phyloP scores from a whole-genome alignment of 2,329 filamentous ascomycete species.

The Arthrobotrys conoides region DNA sequence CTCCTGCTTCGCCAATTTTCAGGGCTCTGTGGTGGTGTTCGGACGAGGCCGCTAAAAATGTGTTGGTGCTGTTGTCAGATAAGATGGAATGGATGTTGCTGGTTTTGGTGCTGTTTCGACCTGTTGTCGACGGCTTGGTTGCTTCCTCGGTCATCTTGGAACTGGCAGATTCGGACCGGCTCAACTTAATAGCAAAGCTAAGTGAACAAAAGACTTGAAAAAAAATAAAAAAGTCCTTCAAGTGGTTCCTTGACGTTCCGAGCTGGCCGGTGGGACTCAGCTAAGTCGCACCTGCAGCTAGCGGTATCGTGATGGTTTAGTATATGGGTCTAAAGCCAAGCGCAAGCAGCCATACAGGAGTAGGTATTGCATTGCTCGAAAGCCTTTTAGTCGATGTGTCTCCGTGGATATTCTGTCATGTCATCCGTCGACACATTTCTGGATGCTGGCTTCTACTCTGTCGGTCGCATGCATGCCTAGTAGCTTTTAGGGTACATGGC shows the following conservation, averaged over 20 bases:
- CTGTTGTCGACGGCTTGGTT: conserved; percentile 51
- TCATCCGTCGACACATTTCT: conserved; percentile 57
- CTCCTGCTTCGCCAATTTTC: conserved; percentile 48
- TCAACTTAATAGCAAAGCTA: conserved; percentile 55
- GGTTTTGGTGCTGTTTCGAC: conserved; percentile 53
- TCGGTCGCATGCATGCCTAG: conserved; percentile 60
- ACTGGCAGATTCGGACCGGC: conserved; percentile 43
- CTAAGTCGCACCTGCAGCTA: conserved; percentile 42
- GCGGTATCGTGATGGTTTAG: conserved; percentile 57
- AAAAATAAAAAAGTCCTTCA: conserved; percentile 4
- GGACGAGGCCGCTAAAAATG: conserved; percentile 41
- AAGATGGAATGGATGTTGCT: conserved; percentile 55
- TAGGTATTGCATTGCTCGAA: conserved; percentile 60
- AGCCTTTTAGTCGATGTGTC: conserved; percentile 41
- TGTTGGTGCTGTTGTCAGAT: conserved; percentile 58
- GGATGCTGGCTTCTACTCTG: conserved; percentile 43
- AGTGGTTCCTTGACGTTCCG: conserved; percentile 52
- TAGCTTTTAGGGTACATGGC: conserved; percentile 57
- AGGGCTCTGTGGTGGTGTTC: conserved; percentile 32
- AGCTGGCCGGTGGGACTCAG: conserved; percentile 52
- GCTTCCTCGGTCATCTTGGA: conserved; percentile 59
- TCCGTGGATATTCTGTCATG: conserved; percentile 57
- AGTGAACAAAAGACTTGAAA: conserved; percentile 32
- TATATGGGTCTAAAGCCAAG: conserved; percentile 55
- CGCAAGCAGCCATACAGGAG: conserved; percentile 45